Conservation (phyloP, 2,329 filamentous ascomycete genomes). For the Claviceps pazoutovae region DNA sequence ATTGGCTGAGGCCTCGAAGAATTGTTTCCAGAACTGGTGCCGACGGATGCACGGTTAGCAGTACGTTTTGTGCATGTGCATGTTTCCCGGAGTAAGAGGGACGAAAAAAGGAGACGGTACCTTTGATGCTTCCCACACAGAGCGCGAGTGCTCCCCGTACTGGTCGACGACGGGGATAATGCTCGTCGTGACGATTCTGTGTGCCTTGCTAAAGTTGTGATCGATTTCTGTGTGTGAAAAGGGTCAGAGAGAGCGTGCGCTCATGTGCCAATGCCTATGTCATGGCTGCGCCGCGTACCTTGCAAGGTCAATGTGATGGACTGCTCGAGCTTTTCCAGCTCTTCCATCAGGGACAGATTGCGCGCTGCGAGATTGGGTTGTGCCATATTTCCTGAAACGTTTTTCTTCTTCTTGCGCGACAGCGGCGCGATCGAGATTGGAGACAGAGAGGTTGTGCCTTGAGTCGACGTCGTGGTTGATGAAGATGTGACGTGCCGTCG, state of each 20-base stretch:
- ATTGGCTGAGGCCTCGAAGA: slow-evolving; percentile 96
- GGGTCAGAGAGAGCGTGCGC: slow-evolving; percentile 1
- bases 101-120: slow-evolving; percentile 25
- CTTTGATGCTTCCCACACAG: slow-evolving; percentile 96
- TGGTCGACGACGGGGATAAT: slow-evolving; percentile 90
- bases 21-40: slow-evolving; percentile 92
- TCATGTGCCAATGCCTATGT: neutral
- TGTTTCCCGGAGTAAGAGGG: neutral
- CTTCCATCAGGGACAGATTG: slow-evolving; percentile 72
- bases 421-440: neutral
- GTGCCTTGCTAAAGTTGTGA: slow-evolving; percentile 92
- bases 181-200: slow-evolving; percentile 86
- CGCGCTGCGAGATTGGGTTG: slow-evolving; percentile 33
- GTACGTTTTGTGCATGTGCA: neutral
- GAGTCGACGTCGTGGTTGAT: neutral
- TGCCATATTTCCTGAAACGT: slow-evolving; percentile 26
- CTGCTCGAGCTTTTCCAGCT: slow-evolving; percentile 90
- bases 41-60: too few relatives aligned
- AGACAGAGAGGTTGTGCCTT: neutral
- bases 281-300: slow-evolving; percentile 35
- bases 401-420: neutral
- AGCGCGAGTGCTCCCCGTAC: slow-evolving; percentile 83
- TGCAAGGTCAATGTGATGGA: slow-evolving; percentile 92
- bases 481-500: neutral
- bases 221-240: slow-evolving; percentile 62